phyloP scores from a whole-genome alignment of 805 yeast species.

The Myxozyma lipomycoides region DNA sequence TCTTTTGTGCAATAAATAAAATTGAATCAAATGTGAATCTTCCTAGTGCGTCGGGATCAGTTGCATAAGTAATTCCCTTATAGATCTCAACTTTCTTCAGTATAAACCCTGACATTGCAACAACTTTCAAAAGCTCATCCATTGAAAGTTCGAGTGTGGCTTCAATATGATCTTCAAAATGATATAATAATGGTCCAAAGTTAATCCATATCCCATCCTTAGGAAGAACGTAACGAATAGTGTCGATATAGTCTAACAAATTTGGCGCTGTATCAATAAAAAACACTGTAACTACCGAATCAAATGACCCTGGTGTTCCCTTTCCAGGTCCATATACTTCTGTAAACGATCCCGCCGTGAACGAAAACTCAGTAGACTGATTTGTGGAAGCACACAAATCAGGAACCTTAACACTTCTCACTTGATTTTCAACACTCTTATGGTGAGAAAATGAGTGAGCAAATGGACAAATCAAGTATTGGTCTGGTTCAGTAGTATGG shows the following conservation, averaged over 20 bases:
- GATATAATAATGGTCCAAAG: constrained; percentile 89
- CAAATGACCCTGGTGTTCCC: constrained; percentile 34
- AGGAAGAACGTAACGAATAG: constrained; percentile 47
- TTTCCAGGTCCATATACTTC: constrained; percentile 41
- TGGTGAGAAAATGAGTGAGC: constrained; percentile 69
- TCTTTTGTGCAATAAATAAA: constrained; percentile 51
- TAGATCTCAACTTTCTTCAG: constrained; percentile 29
- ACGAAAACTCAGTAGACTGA: constrained; percentile 13
- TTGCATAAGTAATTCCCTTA: constrained; percentile 48
- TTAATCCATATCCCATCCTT: constrained; percentile 71
- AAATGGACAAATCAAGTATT: constrained; percentile 36
- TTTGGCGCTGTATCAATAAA: constrained; percentile 93
- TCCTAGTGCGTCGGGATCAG: constrained; percentile 49
- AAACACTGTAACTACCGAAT: constrained; percentile 50
- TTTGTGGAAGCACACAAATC: constrained; percentile 34
- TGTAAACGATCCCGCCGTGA: constrained; percentile 58
- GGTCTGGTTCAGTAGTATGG: constrained; percentile 8
- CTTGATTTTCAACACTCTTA: constrained; percentile 46
- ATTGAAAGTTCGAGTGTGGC: constrained; percentile 58
- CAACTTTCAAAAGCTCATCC: constrained; percentile 57
- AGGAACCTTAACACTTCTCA: constrained; percentile 43
- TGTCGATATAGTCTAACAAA: constrained; percentile 66
- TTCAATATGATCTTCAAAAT: constrained; percentile 43
- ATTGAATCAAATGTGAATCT: constrained; percentile 54
- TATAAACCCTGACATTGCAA: constrained; percentile 64